Base-by-base conservation (phyloP, 2,329 filamentous ascomycete species). In the Epichloe gansuensis region DNA sequence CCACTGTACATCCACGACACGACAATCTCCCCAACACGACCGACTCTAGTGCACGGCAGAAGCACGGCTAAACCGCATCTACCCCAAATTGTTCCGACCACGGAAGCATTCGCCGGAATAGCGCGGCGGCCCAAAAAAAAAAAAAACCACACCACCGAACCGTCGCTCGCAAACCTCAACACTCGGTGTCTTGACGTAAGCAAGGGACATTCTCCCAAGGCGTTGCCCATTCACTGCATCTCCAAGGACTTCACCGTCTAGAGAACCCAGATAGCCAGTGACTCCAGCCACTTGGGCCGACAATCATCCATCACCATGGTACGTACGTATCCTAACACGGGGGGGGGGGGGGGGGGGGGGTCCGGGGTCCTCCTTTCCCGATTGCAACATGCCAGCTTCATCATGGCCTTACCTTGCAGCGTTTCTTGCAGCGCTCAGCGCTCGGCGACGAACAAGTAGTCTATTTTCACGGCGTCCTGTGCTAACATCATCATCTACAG, bases 401-500 rank as follows among this genome's bases (percentile, higher is more conserved):
- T 13, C 36, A 35, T 13, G 15, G n/a, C n/a, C 11, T 49, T 2
- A 5, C 47, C 12, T 23, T n/a, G 23, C 40, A 23, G 31, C 31
- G 31, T 11, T 31, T 31, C 31, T 31, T 2, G 31, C 31, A 31
- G 31, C 9, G 4, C 31, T 11, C 31, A 9, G 31, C 31, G 9
- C 31, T 31, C 9, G 31, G 9, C 31, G 31, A 9, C 31, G 31
- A 31, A 21, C 17, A 21, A 3, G 11, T 11, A 1, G 31, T 25
- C 2, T 34, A 17, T 17, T 31, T 23, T 1, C 27, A 46, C 47
- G 44, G 25, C 40, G 21, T 45, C 17, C 9, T 9, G 48, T 49
- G 47, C 58, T 63, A 49, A 64, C 5, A 44, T 9, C 17, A 31
- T 21, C 12, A 11, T 41, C n/a, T n/a, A 6, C 31, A 95, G 91